Evolutionary conservation across 352 stramenopile genomes (phyloP).

Genomic region (Globisporangium iwayamae): DNA sequence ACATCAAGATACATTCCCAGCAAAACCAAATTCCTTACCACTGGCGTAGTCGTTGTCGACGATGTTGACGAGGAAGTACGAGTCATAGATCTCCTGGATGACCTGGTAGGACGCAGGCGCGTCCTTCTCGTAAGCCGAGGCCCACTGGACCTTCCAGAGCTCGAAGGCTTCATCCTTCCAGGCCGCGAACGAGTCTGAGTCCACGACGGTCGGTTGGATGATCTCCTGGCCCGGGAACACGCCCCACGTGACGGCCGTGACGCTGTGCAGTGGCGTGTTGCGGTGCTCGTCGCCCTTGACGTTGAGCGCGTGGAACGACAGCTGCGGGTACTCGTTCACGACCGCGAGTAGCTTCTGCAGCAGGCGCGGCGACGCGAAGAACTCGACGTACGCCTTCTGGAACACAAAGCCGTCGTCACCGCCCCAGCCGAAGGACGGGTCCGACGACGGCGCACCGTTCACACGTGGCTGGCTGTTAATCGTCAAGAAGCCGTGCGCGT

Average conservation of each 20-base stretch:
- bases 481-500: conserved; percentile 91
- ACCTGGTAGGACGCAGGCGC: conserved; percentile 41
- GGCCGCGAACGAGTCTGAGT: conserved; percentile 93
- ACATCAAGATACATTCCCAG: background rate
- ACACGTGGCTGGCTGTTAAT: conserved; percentile 93
- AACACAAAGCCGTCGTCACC: conserved; percentile 94
- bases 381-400: conserved; percentile 99
- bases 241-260: conserved; percentile 97
- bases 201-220: conserved; percentile 95
- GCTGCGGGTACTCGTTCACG: conserved; percentile 57
- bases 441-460: conserved; percentile 89
- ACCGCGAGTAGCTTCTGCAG: conserved; percentile 58
- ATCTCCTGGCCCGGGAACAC: conserved; percentile 95
- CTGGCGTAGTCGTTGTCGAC: conserved; percentile 98
- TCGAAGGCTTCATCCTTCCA: conserved; percentile 97
- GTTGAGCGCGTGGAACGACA: conserved; percentile 82
- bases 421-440: conserved; percentile 94
- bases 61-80: conserved; percentile 97
- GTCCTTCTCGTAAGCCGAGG: conserved; percentile 93
- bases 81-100: conserved; percentile 90
- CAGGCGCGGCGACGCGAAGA: conserved; percentile 91
- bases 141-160: conserved; percentile 96
- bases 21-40: conserved; percentile 19
- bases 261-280: conserved; percentile 75
- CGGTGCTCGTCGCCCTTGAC: conserved; percentile 60